phyloP scores from a whole-genome alignment of 2,329 filamentous ascomycete species.

The Calonectria multiphialidica region DNA sequence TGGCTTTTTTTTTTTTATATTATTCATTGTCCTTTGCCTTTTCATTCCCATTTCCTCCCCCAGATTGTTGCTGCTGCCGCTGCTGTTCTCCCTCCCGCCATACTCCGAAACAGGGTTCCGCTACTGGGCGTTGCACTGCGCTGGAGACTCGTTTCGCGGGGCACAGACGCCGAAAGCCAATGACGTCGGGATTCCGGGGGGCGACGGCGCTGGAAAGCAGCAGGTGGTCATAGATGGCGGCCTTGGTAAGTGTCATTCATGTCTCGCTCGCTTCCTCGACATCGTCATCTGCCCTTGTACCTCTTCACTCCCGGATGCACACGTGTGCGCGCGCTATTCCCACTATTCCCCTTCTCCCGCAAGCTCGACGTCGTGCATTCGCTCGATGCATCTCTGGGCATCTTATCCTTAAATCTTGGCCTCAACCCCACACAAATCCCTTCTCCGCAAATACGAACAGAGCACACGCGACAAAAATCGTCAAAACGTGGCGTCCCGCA shows the following conservation, averaged over 20 bases:
- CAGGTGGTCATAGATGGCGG: constrained; percentile 48
- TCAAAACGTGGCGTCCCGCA: constrained; percentile 27
- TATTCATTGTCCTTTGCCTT: background rate
- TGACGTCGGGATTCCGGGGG: constrained; percentile 45
- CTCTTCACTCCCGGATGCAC: background rate
- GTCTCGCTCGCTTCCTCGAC: background rate
- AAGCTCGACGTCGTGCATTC: background rate
- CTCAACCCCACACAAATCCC: background rate
- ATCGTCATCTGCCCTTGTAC: background rate
- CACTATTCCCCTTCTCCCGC: background rate
- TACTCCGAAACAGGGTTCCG: background rate
- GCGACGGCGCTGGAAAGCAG: constrained; percentile 37
- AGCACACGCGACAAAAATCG: background rate
- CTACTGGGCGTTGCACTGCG: constrained; percentile 19
- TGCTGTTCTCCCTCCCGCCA: background rate
- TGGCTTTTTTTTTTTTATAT: background rate
- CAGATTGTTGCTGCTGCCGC: too few species aligned
- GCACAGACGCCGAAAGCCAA: constrained; percentile 37
- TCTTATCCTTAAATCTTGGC: constrained; percentile 1
- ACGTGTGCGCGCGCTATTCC: background rate
- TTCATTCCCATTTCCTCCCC: background rate
- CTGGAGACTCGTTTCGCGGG: constrained; percentile 27
- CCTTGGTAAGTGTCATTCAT: constrained; percentile 46
- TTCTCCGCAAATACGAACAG: background rate
- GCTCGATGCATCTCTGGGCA: background rate